Base-by-base conservation (phyloP, 2,329 filamentous ascomycete species). In the Arthroderma sp. region DNA sequence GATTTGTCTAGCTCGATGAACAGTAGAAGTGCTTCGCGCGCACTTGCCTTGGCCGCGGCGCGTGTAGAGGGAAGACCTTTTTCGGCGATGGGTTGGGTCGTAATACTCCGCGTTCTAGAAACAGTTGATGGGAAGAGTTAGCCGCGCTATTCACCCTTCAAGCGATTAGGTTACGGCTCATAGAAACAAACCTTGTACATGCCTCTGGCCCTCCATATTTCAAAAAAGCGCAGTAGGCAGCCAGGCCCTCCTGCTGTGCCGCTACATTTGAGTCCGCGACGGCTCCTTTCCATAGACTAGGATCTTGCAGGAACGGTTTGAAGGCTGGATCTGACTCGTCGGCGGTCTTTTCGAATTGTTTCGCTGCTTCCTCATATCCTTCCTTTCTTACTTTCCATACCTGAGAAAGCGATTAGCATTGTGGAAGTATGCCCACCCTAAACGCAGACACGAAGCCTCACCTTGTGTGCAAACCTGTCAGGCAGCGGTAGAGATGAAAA, bases 371-470 rank as follows among this genome's bases (percentile, higher is more conserved):
- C 72, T 98, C 91, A 61, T 96, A 98, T 43, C 81, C 91, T 59
- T 79, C 80, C 68, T 98, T 98, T 58, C 91, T 78, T 36, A 94
- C 88, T 74, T 98, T 98, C 91, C 91, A 98, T 58, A 84, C 78
- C 83, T 84, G 56, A 29, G 30, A 36, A 33, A 22, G 40, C 15
- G 43, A 9, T 34, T 29, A 49, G 27, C 27, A 15, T 29, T 3
- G 22, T 7, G 30, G 7, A 27, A 6, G 30, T 38, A 22, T 22
- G 15, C 33, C 31, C 38, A 32, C 22, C 15, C 29, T 31, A 29
- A 15, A 39, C n/a, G 29, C 51, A 61, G 44, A n/a, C 37, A 30
- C 15, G n/a, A 33, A 43, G 9, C 32, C 44, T 39, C 27, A 81
- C 78, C 71, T 94, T 94, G 71, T 94, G 86, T 44, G 76, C 71